Base-by-base conservation (phyloP, 139 green algal species). In the Coelastrella sp. region DNA sequence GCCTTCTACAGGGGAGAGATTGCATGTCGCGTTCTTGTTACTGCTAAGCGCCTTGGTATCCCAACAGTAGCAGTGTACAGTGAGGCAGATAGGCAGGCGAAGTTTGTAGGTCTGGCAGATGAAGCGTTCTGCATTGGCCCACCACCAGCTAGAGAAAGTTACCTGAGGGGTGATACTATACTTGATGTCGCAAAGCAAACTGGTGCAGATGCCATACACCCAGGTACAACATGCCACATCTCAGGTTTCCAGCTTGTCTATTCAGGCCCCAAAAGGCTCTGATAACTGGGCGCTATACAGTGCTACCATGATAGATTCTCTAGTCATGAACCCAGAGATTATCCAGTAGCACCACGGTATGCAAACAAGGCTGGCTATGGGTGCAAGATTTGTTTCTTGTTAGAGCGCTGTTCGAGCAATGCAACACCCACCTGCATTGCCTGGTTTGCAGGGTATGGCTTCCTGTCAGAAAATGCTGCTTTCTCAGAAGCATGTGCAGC, bases 1-100 rank as follows among this genome's bases (percentile, higher is more conserved):
- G 15, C 2, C 8, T 5, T 94, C 23, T 98, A 98, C 83, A 90
- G 96, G 1, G 96, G 96, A 19, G 96, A 99, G 73, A 99, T 99
- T 35, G 96, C 96, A 2, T 95, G 95, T 57, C 88, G 96, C 0
- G 88, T 98, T 13, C 91, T 98, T 38, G 81, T 89, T 0, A 98
- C 93, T 0, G 95, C 95, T 3, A 79, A 84, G 64, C 87, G 88
- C 8, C 89, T 98, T 34, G 95, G 93, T 59, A 79, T 99, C 19
- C 89, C 89, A 21, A 97, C 93, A 5, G 94, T 98, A 27, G 95
- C 96, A 15, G 91, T 98, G 0, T 98, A 92, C 85, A 68, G 53
- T 40, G 64, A 69, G 27, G 48, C 75, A 41, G 57, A 79, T 30
- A 5, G 72, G 30, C 19, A 84, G n/a, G 45, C 74, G 35, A 64